phyloP scores from a whole-genome alignment of 768 basidiomycete genomes.

The Russula ochroleuca region DNA sequence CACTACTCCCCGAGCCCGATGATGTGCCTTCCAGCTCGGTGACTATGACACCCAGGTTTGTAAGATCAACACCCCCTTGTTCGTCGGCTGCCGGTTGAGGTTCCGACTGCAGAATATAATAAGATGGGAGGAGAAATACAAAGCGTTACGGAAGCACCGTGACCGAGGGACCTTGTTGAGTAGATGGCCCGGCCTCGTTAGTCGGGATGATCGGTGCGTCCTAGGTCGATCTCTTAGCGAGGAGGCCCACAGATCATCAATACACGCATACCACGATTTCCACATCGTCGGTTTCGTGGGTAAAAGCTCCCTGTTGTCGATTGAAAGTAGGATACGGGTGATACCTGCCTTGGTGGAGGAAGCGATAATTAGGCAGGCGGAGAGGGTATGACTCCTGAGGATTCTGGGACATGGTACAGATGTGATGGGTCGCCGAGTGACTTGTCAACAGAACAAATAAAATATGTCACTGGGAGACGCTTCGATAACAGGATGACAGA shows the following conservation, averaged over 20 bases:
- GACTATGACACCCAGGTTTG: conserved; percentile 18
- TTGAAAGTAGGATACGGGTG: conserved; percentile 26
- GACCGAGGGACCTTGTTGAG: neutral
- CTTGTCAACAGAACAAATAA: neutral
- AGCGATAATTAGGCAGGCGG: conserved; percentile 27
- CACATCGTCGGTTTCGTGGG: conserved; percentile 2
- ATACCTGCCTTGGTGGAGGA: conserved; percentile 24
- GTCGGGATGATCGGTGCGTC: neutral
- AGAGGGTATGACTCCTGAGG: conserved; percentile 24
- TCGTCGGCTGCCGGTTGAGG: neutral
- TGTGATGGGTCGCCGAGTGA: neutral
- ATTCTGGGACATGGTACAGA: conserved; percentile 19
- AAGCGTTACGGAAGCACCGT: neutral
- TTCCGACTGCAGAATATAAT: neutral
- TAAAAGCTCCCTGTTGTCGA: conserved; percentile 11
- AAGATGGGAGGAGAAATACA: neutral
- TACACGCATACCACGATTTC: conserved; percentile 6
- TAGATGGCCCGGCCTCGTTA: conserved; percentile 1
- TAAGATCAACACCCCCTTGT: neutral
- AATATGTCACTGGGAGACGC: conserved; percentile 5
- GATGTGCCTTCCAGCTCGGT: conserved; percentile 9
- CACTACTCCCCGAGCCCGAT: neutral
- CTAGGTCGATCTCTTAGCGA: neutral
- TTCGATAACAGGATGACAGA: conserved; percentile 15
- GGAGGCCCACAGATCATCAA: neutral